These are phyloP conservation scores for Amphicarpaea edgeworthii DNA, from an alignment of 306 rosid species.

Conservation along the genomic window DNA sequence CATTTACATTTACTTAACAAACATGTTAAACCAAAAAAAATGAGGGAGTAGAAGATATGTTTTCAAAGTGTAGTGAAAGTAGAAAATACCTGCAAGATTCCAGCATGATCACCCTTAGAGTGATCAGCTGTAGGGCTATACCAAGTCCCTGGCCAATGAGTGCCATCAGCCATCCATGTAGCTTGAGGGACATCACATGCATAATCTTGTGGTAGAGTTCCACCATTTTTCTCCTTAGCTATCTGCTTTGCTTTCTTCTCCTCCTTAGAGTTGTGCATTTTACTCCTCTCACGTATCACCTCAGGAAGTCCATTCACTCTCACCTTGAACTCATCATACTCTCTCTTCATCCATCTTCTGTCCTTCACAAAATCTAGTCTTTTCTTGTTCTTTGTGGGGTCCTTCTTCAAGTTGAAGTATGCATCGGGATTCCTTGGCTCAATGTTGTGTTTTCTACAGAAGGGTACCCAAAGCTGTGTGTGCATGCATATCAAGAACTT, in stretches of 20 bases:
- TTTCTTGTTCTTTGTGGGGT: constrained; percentile 35
- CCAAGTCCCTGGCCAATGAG: constrained; percentile 35
- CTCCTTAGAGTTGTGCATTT: not conserved
- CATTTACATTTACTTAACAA: not conserved
- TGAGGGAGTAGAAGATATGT: not conserved
- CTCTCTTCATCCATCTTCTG: constrained; percentile 31
- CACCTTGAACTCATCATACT: constrained; percentile 28
- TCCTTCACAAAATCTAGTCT: constrained; percentile 16
- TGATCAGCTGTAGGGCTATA: not conserved
- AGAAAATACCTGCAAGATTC: constrained; percentile 31
- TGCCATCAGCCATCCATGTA: constrained; percentile 36
- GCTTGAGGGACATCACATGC: not conserved
- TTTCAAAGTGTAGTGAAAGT: not conserved
- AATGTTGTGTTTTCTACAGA: constrained; percentile 22
- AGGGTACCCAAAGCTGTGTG: constrained; percentile 26
- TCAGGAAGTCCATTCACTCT: constrained; percentile 33
- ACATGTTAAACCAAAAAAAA: not conserved
- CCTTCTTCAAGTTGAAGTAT: constrained; percentile 10
- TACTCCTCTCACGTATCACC: not conserved
- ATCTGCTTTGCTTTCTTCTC: constrained; percentile 20
- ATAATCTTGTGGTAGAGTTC: constrained; percentile 6
- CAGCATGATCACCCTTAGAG: constrained; percentile 32
- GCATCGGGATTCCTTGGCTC: constrained; percentile 33
- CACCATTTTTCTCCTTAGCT: constrained; percentile 30
- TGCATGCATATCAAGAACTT: not conserved